A percentile compares a stretch with the other conserved stretches of the same genome.
Conservation (phyloP, 345 rosid genomes). For the Boechera divaricarpa region DNA sequence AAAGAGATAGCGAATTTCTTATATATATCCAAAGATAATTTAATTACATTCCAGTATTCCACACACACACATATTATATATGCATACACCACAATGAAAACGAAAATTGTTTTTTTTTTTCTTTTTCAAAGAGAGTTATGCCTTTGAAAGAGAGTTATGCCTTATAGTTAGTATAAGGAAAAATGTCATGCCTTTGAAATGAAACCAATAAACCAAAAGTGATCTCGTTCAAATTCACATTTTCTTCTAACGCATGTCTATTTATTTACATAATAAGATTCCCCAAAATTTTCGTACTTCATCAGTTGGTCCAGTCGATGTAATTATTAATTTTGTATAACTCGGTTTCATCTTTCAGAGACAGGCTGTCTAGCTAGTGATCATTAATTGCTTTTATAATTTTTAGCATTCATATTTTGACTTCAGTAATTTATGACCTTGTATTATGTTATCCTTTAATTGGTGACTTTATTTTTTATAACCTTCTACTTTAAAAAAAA, state of each 20-base stretch:
- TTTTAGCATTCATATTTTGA: constrained; percentile 2
- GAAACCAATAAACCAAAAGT: too few relatives aligned
- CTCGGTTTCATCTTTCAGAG: constrained; percentile 29
- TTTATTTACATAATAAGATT: neutral
- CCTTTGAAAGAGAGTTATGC: too few relatives aligned
- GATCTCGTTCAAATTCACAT: neutral
- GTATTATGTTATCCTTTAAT: neutral
- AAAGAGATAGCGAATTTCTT: too few relatives aligned
- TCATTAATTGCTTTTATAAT: constrained; percentile 2
- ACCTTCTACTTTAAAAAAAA: neutral
- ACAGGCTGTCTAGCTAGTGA: constrained; percentile 32
- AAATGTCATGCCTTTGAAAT: too few relatives aligned
- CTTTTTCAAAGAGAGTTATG: too few relatives aligned
- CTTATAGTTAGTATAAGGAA: too few relatives aligned
- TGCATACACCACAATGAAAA: too few relatives aligned
- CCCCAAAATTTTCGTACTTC: neutral
- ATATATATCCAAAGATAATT: too few relatives aligned
- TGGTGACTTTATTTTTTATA: neutral
- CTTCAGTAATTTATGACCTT: constrained; percentile 16
- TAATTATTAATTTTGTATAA: constrained; percentile 16
- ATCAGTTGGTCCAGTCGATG: neutral
- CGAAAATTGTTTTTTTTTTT: too few relatives aligned
- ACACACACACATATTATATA: too few relatives aligned
- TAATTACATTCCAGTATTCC: too few relatives aligned
- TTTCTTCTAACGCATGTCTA: neutral